These are phyloP conservation scores for Tuber brumale DNA, from an alignment of 495 filamentous ascomycete genomes.

Conservation along the genomic window DNA sequence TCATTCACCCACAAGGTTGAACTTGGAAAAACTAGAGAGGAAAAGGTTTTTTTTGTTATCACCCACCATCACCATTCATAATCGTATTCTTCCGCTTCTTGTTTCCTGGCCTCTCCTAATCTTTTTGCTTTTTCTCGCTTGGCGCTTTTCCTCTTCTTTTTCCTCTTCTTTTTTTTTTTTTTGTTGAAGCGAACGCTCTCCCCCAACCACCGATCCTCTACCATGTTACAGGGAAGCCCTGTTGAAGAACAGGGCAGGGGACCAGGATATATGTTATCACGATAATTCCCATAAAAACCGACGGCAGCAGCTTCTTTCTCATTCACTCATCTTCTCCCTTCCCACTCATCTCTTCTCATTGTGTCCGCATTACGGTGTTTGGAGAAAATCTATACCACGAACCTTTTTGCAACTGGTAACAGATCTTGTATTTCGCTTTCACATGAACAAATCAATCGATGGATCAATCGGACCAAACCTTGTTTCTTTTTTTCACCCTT, in stretches of 20 bases:
- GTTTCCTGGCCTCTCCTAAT: background rate
- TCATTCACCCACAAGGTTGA: slow-evolving; percentile 12
- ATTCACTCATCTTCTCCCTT: background rate
- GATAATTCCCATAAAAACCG: background rate
- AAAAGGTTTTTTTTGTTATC: background rate
- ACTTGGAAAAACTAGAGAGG: slow-evolving; percentile 5
- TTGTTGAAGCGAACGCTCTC: background rate
- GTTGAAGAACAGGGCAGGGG: background rate
- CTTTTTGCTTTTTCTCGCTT: background rate
- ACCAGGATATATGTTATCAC: background rate
- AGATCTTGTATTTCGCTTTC: background rate
- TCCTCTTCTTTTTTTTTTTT: background rate
- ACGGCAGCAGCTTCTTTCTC: background rate
- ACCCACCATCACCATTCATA: background rate
- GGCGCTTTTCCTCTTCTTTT: background rate
- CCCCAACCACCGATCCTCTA: background rate
- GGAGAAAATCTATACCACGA: background rate
- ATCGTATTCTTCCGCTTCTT: background rate
- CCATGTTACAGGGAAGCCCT: background rate
- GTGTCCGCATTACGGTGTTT: background rate
- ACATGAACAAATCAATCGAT: background rate
- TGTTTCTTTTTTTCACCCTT: background rate
- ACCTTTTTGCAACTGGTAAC: background rate
- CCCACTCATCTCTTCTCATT: background rate
- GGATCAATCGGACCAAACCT: background rate